Evolutionary conservation across 2,329 filamentous ascomycete species (phyloP).

Genomic region (Coniochaeta hoffmannii): DNA sequence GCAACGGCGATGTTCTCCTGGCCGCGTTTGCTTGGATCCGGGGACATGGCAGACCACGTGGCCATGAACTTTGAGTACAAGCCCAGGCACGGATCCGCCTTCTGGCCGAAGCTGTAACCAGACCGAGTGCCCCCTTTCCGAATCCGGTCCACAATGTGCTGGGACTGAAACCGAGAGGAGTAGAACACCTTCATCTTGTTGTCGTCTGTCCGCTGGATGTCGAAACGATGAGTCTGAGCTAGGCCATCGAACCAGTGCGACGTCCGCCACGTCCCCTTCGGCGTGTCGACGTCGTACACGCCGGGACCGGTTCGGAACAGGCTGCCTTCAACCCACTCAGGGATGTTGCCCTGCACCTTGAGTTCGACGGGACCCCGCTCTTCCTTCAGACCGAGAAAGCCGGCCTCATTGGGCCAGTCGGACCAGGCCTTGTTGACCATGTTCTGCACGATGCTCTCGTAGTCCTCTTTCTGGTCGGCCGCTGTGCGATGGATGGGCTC

Average conservation of each 20-base stretch:
- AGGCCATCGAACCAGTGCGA: conserved; percentile 78
- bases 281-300: conserved; percentile 49
- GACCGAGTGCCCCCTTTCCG: conserved; percentile 49
- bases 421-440: conserved; percentile 23
- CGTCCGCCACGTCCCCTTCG: conserved; percentile 48
- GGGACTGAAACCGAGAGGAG: conserved; percentile 61
- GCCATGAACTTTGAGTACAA: conserved; percentile 66
- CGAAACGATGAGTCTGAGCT: conserved; percentile 63
- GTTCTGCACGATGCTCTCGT: conserved; percentile 5
- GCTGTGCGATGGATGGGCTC: conserved; percentile 2
- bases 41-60: conserved; percentile 35
- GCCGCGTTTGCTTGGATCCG: conserved; percentile 18
- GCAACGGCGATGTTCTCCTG: conserved; percentile 59
- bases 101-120: conserved; percentile 60
- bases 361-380: conserved; percentile 56
- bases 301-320: conserved; percentile 69
- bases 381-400: conserved; percentile 61
- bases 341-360: conserved; percentile 55
- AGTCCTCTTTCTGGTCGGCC: background rate
- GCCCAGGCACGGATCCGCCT: conserved; percentile 65
- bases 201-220: conserved; percentile 42
- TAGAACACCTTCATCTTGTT: conserved; percentile 47
- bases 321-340: conserved; percentile 58
- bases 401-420: conserved; percentile 35
- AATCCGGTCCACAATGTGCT: conserved; percentile 54